Base-by-base conservation (phyloP, 2,329 filamentous ascomycete genomes). In the Fusarium coicis region DNA sequence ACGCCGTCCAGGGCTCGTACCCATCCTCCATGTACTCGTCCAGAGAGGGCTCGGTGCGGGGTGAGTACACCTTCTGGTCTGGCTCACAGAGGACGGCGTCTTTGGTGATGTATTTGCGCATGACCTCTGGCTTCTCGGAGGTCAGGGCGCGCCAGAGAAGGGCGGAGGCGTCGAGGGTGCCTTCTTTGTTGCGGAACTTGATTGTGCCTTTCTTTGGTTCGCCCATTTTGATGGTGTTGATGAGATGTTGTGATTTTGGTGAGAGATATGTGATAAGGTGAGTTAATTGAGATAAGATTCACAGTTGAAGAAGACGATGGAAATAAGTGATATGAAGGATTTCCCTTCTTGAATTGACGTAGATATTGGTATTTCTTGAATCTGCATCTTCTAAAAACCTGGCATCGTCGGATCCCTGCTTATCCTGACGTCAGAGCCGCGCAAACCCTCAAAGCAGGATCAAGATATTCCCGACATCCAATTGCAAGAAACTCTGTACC, bases 141-240 rank as follows among this genome's bases (percentile, higher is more conserved):
- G 80, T 82, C 58, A 82, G 77, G 57, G 78, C 79, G 37, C 79
- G 75, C 80, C 80, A 82, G 63, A 82, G 79, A 37, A 82, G 79
- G 26, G 79, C 78, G 21, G 77, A 77, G 40, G 80, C 80, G 59
- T 82, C 80, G 72, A 81, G 74, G 10, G 80, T 80, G 68, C 80
- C 79, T 37, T 81, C 79, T 66, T 78, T 80, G 77, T 82, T 82
- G 75, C 80, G 80, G 73, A 74, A 65, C 72, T 72, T 76, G 74
- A 82, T 82, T 47, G 75, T 79, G 63, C 76, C 75, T 15, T 65
- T 56, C 44, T 76, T 77, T 42, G 66, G 66, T 62, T 78, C 76
- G 49, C 64, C 50, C 72, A 76, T 70, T 58, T 43, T 69, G 68
- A 26, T 54, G 30, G 26, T 28, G 32, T 43, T 71, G 2, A n/a